Evolutionary conservation across 2,329 filamentous ascomycete genomes (phyloP), one percentile per base, ranked within the genome.

Genomic region (Thermochaetoides dissita): DNA sequence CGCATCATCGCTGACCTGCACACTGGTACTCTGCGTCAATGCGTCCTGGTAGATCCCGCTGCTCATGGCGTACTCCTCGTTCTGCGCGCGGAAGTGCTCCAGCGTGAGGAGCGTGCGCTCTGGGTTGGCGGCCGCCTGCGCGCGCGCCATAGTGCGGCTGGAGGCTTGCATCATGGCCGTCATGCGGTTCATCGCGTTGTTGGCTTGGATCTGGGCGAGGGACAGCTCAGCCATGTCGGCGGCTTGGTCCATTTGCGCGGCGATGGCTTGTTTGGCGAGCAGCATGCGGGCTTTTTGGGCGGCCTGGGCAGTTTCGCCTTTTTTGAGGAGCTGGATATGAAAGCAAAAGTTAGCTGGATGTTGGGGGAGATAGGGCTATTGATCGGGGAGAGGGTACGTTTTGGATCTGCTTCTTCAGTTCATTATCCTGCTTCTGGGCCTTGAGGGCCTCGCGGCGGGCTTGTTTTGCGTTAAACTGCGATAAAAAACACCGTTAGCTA

Each of bases 1-100:
- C 51, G 88, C 85, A 52, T 93, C 86, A 58, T 94, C 63, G 66
- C 84, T 64, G 65, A 88, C 60, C 68, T 84, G 58, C 66, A 81
- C 55, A 62, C 84, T 59, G 1, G 86, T 93, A 33, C 81, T 82
- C 46, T 82, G 80, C 17, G 75, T 78, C 48, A 88, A 89, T 46
- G 85, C 84, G 56, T 88, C 86, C 61, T 89, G 84, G 63, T 91
- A 91, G 63, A 88, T 86, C 51, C 79, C 72, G 59, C 75, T 76
- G 57, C 66, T 71, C 64, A 78, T 73, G 59, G 72, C 70, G 59
- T 76, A 76, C 53, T 77, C 74, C 57, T 78, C 74, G 61, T 76
- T 77, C 55, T 77, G 74, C 48, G 68, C 62, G 57, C 71, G 71
- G 66, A 73, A 75, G 53, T 76, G 71, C 55, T 78, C 74, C 50